Evolutionary conservation across 495 filamentous ascomycete species (phyloP).

Genomic region (Margaritispora aquatica): DNA sequence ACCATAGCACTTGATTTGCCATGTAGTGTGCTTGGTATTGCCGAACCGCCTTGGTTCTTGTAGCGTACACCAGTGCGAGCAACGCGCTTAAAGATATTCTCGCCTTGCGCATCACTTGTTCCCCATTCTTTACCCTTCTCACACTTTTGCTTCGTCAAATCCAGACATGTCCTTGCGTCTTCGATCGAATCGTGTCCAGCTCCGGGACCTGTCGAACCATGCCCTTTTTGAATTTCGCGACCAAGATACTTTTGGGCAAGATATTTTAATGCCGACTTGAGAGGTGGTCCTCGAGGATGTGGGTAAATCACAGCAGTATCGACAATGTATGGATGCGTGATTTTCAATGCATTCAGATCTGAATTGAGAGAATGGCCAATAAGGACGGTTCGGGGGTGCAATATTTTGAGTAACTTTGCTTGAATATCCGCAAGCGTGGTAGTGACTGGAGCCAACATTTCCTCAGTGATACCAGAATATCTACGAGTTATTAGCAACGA

Average conservation of each 20-base stretch:
- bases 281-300: conserved; percentile 67
- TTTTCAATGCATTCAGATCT: conserved; percentile 73
- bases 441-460: conserved; percentile 70
- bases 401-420: conserved; percentile 58
- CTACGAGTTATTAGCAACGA: conserved; percentile 18
- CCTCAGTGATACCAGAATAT: conserved; percentile 83
- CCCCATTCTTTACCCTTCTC: conserved; percentile 85
- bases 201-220: conserved; percentile 39
- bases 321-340: conserved; percentile 88
- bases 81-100: conserved; percentile 84
- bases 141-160: conserved; percentile 91
- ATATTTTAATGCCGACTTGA: conserved; percentile 74
- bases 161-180: conserved; percentile 83
- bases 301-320: conserved; percentile 86
- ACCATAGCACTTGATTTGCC: conserved; percentile 73
- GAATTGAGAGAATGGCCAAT: conserved; percentile 90
- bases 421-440: conserved; percentile 86
- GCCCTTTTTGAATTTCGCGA: conserved; percentile 79
- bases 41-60: conserved; percentile 45
- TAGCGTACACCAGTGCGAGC: conserved; percentile 46
- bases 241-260: conserved; percentile 72
- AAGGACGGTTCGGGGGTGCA: conserved; percentile 72
- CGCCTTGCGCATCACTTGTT: conserved; percentile 61
- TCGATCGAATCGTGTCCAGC: conserved; percentile 85
- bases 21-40: conserved; percentile 36